Evolutionary conservation across 768 basidiomycete genomes (phyloP).

Genomic region (Pulveroboletus sp.): DNA sequence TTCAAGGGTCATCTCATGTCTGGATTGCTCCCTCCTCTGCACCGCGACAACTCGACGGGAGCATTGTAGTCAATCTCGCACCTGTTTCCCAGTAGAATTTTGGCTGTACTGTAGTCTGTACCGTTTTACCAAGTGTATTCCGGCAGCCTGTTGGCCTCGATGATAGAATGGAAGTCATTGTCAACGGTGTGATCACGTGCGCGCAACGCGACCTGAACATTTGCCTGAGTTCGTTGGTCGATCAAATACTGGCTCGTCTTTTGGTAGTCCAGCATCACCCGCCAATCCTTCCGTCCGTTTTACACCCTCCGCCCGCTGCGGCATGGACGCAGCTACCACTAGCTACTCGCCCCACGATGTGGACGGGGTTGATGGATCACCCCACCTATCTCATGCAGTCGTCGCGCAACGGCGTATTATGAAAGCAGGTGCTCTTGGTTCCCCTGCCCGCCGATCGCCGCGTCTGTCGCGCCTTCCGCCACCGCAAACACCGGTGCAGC

Average conservation of each 20-base stretch:
- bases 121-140: too few relatives aligned
- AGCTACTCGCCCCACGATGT: conserved; percentile 29
- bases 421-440: conserved; percentile 25
- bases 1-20: neutral
- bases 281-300: neutral
- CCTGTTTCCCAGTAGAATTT: conserved; percentile 5
- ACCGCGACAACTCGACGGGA: too few relatives aligned
- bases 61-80: neutral
- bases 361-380: conserved; percentile 41
- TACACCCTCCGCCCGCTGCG: neutral
- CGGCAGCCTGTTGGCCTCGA: too few relatives aligned
- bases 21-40: neutral
- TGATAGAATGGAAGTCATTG: too few relatives aligned
- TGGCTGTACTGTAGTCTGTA: conserved; percentile 7
- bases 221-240: conserved; percentile 9
- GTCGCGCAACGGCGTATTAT: conserved; percentile 28
- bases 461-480: conserved; percentile 43
- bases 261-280: neutral
- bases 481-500: conserved; percentile 16
- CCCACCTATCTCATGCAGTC: conserved; percentile 36
- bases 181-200: conserved; percentile 25
- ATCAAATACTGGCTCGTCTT: conserved; percentile 10
- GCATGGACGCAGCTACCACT: conserved; percentile 21
- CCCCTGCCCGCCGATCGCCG: conserved; percentile 47
- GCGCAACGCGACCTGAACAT: conserved; percentile 28